A percentile compares a stretch with the other conserved stretches of the same genome.
Evolutionary conservation across 1,284 basidiomycete genomes (phyloP).

Genomic region (Schizophyllum amplum): DNA sequence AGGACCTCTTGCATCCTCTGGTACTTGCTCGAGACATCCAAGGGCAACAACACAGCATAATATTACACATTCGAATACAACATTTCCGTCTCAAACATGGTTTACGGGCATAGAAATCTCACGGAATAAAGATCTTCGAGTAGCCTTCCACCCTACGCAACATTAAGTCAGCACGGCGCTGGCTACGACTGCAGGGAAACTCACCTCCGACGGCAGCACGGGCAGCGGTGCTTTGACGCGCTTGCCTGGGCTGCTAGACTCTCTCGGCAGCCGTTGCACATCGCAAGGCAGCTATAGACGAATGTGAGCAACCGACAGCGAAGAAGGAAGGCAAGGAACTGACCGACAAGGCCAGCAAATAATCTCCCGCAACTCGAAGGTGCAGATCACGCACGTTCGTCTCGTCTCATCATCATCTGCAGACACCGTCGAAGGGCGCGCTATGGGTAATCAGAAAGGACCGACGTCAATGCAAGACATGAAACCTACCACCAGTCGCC

Average conservation of each 20-base stretch:
- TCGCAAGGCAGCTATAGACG: conserved; percentile 49
- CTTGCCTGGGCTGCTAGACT: conserved; percentile 55
- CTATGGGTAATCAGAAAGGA: neutral
- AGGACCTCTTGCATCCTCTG: too few species aligned
- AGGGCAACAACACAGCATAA: neutral
- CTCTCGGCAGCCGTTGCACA: conserved; percentile 67
- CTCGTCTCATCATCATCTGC: conserved; percentile 24
- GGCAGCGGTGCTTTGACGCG: conserved; percentile 62
- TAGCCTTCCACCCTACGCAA: conserved; percentile 60
- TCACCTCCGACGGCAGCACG: conserved; percentile 63
- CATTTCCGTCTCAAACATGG: neutral
- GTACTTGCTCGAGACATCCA: neutral
- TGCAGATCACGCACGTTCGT: conserved; percentile 63
- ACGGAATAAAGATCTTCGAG: conserved; percentile 62
- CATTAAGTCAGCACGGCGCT: neutral
- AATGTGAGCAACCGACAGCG: neutral
- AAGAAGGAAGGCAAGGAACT: conserved; percentile 18
- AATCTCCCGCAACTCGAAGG: conserved; percentile 57
- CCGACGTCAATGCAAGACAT: neutral
- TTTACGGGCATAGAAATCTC: conserved; percentile 3
- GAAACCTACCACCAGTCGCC: neutral
- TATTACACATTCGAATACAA: neutral
- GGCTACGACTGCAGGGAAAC: conserved; percentile 17
- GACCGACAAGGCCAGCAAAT: conserved; percentile 78
- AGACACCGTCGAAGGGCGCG: neutral